Evolutionary conservation across 768 basidiomycete genomes (phyloP).

Genomic region (Mycena sanguinolenta): DNA sequence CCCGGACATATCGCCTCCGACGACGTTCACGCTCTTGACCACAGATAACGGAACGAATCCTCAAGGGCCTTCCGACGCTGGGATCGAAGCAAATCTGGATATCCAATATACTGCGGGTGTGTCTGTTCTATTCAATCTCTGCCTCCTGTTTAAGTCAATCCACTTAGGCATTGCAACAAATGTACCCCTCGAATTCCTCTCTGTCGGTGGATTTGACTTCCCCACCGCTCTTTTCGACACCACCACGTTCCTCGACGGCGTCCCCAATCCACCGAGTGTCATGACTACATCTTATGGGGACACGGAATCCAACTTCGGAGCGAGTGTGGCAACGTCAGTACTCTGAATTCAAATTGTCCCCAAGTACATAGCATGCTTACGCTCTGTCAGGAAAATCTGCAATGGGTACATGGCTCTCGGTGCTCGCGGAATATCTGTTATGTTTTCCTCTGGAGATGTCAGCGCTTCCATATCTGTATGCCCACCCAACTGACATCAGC

Average conservation of each 20-base stretch:
- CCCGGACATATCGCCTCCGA: too few species aligned
- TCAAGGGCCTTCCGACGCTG: not conserved
- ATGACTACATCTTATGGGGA: constrained; percentile 15
- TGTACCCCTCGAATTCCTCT: too few species aligned
- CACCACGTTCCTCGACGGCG: constrained; percentile 12
- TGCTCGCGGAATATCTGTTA: constrained; percentile 48
- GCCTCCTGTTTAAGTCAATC: not conserved
- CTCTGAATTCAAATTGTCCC: constrained; percentile 17
- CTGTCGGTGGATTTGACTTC: constrained; percentile 29
- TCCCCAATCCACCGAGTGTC: constrained; percentile 1
- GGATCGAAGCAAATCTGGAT: constrained; percentile 18
- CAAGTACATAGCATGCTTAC: constrained; percentile 19
- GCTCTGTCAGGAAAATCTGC: constrained; percentile 9
- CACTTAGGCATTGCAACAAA: constrained; percentile 11
- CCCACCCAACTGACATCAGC: not conserved
- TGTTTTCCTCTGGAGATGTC: constrained; percentile 18
- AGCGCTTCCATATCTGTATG: not conserved
- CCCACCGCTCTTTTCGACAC: constrained; percentile 11
- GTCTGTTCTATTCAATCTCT: not conserved
- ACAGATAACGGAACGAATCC: constrained; percentile 8
- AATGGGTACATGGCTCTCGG: too few species aligned
- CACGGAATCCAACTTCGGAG: not conserved
- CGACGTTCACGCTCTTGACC: constrained; percentile 7
- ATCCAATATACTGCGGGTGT: constrained; percentile 17
- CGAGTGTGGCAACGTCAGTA: constrained; percentile 2